Conservation (phyloP, 179 eudicot genomes). For the Drosera spatulata region DNA sequence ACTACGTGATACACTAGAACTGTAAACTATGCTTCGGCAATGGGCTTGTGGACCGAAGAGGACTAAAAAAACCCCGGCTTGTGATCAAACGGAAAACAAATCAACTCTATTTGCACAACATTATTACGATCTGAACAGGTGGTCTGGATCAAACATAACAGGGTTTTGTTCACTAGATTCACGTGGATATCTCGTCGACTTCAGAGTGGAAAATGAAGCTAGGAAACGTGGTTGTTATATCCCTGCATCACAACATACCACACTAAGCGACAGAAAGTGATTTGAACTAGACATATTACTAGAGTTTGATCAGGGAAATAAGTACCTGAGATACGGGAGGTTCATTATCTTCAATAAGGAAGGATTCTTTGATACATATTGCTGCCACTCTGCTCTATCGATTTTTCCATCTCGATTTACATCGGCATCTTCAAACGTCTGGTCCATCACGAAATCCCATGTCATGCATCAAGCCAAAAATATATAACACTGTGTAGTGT, state of each 20-base stretch:
- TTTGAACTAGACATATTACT: neutral
- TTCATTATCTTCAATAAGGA: slow-evolving; percentile 82
- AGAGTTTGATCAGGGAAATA: neutral
- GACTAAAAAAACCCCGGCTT: too few species aligned
- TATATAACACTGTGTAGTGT: neutral
- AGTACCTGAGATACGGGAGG: slow-evolving; percentile 79
- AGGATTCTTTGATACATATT: slow-evolving; percentile 67
- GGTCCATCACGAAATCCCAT: slow-evolving; percentile 5
- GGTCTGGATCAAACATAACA: neutral
- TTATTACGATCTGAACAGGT: neutral
- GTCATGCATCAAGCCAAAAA: neutral
- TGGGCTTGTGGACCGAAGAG: too few species aligned
- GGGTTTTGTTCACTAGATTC: neutral
- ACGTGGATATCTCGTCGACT: slow-evolving; percentile 73
- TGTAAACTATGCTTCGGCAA: too few species aligned
- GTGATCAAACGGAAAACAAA: neutral
- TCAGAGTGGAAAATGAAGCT: slow-evolving; percentile 84
- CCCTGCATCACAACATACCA: slow-evolving; percentile 35
- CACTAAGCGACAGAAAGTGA: too few species aligned
- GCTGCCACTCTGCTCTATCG: slow-evolving; percentile 76
- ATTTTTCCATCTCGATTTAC: slow-evolving; percentile 75
- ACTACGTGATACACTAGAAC: too few species aligned
- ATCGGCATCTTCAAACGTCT: slow-evolving; percentile 90
- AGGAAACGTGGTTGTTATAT: slow-evolving; percentile 82
- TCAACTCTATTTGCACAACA: neutral